Conservation (phyloP, 2,329 filamentous ascomycete species). For the Aspergillus sojae region DNA sequence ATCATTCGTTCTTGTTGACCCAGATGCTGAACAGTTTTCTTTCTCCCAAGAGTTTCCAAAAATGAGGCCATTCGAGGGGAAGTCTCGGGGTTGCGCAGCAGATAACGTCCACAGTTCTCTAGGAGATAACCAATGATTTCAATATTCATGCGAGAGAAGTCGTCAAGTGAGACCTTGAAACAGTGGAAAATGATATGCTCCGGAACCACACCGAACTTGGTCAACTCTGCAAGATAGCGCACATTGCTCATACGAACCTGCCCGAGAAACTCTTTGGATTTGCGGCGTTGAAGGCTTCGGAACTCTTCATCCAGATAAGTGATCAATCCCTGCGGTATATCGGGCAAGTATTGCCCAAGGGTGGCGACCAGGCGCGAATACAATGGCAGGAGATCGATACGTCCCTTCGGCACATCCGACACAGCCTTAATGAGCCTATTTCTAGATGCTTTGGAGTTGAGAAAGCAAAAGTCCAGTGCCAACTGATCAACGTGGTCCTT, state of each 20-base stretch:
- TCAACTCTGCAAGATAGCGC: conserved; percentile 95
- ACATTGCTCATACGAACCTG: conserved; percentile 93
- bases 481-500: conserved; percentile 92
- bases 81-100: conserved; percentile 90
- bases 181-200: conserved; percentile 99
- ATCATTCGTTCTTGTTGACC: conserved; percentile 97
- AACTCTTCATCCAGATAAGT: conserved; percentile 96
- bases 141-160: conserved; percentile 98
- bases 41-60: conserved; percentile 89
- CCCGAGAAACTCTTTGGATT: conserved; percentile 95
- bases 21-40: conserved; percentile 93
- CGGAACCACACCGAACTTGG: conserved; percentile 96
- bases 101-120: conserved; percentile 93
- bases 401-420: conserved; percentile 91
- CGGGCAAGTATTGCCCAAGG: conserved; percentile 88
- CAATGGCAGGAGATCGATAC: conserved; percentile 83
- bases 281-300: conserved; percentile 90
- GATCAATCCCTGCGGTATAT: conserved; percentile 89
- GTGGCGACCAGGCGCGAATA: conserved; percentile 95
- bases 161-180: conserved; percentile 93
- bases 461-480: conserved; percentile 94
- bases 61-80: conserved; percentile 92
- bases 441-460: conserved; percentile 96
- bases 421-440: conserved; percentile 91
- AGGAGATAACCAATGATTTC: conserved; percentile 96